Evolutionary conservation across 768 basidiomycete species (phyloP), one percentile per base, ranked within the genome.

Genomic region (Termitomyces sp.): DNA sequence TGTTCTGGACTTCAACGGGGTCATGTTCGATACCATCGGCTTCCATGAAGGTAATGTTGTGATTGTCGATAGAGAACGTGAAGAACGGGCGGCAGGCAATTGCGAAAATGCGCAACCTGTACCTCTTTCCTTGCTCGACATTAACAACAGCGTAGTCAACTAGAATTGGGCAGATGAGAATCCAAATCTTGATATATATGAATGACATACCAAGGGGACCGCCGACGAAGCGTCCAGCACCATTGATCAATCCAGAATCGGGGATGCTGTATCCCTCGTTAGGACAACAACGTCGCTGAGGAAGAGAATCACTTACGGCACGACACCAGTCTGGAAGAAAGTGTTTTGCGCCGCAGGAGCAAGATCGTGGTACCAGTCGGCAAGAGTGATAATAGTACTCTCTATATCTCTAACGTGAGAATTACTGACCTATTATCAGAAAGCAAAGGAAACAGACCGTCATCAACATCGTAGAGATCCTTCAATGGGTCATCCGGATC

Each of bases 31-130:
- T 70, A 49, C 76, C 77, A 46, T 79, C 80, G 4, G 72, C 69
- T 63, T 75, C 75, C 47, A 77, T 77, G 53, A 77, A 67, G 12
- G 69, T 66, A 23, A 66, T 64, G 23, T 66, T 72, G 62, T 79
- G 77, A 46, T 68, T 66, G 55, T 77, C 72, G 50, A 75, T 59
- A 9, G 73, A 75, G 67, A 77, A 71, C 1, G 65, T 71, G 66
- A 73, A 74, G 65, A 70, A 73, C 0, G 77, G 76, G 13, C 76
- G 71, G 64, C 84, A 84, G n/a, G 81, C 74, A 28, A 74, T 73
- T 38, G 70, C 67, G 61, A 85, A 66, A 18, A 84, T 38, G 14
- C 82, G 82, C 66, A 84, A 77, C 38, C 83, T 74, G 66, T 83
- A 84, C n/a, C 82, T 70, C 55, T 70, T 64, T 8, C 76, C 77